A percentile compares a stretch with the other conserved stretches of the same genome.
Evolutionary conservation across 1,284 basidiomycete genomes (phyloP).

Genomic region (Naganishia albida): DNA sequence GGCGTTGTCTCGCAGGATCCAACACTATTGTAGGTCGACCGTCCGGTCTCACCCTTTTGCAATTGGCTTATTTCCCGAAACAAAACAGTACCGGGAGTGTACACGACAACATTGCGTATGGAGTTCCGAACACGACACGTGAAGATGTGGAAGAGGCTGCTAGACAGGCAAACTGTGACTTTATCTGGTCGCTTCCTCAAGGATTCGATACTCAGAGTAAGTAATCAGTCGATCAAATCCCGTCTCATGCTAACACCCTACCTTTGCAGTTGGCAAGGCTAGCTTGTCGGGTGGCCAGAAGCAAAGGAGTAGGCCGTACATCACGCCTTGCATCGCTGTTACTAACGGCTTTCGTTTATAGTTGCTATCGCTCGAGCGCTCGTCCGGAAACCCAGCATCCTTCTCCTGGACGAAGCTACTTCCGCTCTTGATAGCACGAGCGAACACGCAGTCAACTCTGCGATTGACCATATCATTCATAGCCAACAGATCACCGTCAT

Average conservation of each 20-base stretch:
- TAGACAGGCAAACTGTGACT: constrained; percentile 89
- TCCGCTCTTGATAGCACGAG: constrained; percentile 79
- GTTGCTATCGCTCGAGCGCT: constrained; percentile 58
- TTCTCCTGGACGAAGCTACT: constrained; percentile 57
- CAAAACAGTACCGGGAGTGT: constrained; percentile 69
- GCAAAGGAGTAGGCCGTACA: constrained; percentile 46
- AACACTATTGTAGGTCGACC: constrained; percentile 43
- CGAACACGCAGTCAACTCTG: constrained; percentile 81
- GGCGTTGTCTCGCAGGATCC: constrained; percentile 79
- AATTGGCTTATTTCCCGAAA: background rate
- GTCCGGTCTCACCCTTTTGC: background rate
- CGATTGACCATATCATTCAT: constrained; percentile 80
- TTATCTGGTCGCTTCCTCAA: constrained; percentile 86
- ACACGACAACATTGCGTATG: constrained; percentile 90
- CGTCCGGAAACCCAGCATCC: constrained; percentile 55
- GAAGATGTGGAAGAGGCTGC: constrained; percentile 86
- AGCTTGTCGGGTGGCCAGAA: constrained; percentile 56
- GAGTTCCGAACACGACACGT: constrained; percentile 69
- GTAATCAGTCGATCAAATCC: constrained; percentile 40
- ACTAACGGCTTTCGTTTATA: background rate
- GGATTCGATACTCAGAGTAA: constrained; percentile 74
- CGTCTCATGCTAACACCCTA: background rate
- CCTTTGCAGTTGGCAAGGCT: constrained; percentile 47
- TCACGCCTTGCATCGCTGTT: background rate
- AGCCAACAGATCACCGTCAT: constrained; percentile 78